Conservation (phyloP, 2,329 filamentous ascomycete genomes). For the Eurotiales sp. region DNA sequence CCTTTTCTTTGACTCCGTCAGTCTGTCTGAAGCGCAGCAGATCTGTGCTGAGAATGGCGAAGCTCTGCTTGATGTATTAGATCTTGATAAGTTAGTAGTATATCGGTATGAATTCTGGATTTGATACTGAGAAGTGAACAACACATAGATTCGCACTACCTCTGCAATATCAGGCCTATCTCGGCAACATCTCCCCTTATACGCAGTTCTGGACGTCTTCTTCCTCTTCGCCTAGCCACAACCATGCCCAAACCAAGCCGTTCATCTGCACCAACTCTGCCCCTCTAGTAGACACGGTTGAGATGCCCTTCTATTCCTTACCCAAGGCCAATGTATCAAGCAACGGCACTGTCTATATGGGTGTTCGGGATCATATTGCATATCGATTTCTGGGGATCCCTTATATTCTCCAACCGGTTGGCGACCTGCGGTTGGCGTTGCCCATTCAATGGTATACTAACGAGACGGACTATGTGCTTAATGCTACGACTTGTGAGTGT, state of each 20-base stretch:
- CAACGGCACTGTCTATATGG: neutral
- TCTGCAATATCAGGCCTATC: neutral
- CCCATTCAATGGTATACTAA: neutral
- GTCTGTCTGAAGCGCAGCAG: neutral
- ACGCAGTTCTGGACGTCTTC: neutral
- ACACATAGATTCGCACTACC: neutral
- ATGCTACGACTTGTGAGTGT: neutral
- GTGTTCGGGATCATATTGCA: neutral
- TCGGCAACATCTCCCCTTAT: neutral
- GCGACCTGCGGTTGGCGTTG: neutral
- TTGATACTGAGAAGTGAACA: neutral
- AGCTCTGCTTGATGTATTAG: neutral
- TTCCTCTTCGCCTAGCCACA: neutral
- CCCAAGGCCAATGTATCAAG: neutral
- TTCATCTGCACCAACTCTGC: neutral
- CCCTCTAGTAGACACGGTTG: neutral
- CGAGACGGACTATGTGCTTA: neutral
- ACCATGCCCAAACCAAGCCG: neutral
- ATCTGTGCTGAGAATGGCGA: neutral
- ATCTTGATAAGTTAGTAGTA: neutral
- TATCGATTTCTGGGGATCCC: neutral
- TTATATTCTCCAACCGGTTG: neutral
- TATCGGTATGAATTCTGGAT: neutral
- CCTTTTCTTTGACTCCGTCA: neutral
- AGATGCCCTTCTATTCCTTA: neutral